Base-by-base conservation (phyloP, 371 early-diverging fungal species). In the Syncephalastrum monosporum region DNA sequence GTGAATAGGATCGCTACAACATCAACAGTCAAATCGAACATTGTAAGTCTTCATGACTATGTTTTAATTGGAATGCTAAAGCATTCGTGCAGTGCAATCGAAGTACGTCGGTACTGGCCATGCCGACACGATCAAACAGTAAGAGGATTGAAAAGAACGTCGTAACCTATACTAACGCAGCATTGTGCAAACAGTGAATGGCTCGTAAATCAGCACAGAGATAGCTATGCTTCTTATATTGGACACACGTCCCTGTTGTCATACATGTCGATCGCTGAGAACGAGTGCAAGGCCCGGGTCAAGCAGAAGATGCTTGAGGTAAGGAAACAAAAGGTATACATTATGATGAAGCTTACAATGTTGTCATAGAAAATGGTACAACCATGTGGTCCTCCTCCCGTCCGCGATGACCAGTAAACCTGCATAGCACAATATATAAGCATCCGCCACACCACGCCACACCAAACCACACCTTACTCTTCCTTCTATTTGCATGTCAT, bases 21-120 rank as follows among this genome's bases (percentile, higher is more conserved):
- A 75, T 90, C 55, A 91, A 90, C 69, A 88, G 88, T 70, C 92
- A 92, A 59, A 81, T 92, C 47, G 91, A 91, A 63, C 91, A 92
- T 68, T 78, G 87, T 86, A 75, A 77, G 80, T 71, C 3, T 42
- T 33, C 5, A 14, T 27, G 21, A 21, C 2, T 21, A 21, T 21
- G 21, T 21, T 21, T 21, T 2, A 21, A 21, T 21, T 21, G 2
- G 21, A 21, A 19, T 14, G 27, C 10, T 23, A 15, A 33, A 23
- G 44, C 27, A 3, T 46, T 44, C 27, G 14, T 29, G 15, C 42
- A 88, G 91, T 91, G 53, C 92, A 92, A 79, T 88, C 91, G 38
- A 91, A 90, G 71, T 91, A 91, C 68, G 88, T 91, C 44, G 95
- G 95, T 25, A 93, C 93, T 25, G 95, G 95, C 50, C 92, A 95